Evolutionary conservation across 1,139 yeast genomes (phyloP), one percentile per base, ranked within the genome.

Genomic region (Spathaspora sp.): DNA sequence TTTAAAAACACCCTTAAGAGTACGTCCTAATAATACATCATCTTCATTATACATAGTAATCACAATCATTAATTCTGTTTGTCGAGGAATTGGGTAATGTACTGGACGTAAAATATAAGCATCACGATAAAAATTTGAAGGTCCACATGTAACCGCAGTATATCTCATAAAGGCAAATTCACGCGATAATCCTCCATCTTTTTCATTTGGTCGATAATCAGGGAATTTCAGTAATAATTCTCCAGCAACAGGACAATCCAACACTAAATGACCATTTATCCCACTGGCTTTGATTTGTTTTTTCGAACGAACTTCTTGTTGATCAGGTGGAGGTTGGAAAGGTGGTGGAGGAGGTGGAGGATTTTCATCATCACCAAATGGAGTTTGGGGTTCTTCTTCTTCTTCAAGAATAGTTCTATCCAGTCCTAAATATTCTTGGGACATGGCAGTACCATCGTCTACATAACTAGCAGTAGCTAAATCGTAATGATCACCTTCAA

Each of bases 21-120:
- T 74, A 44, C 76, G 61, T 1, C 78, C 80, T 48, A 74, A 65
- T 40, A 74, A 61, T 24, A 74, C 60, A 51, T 74, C 80, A 54
- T 74, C 78, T 57, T 74, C 80, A 52, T 74, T 74, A 55, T 74
- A 74, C 80, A 74, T 74, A 43, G 80, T 74, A 38, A 74, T 58
- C 15, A 73, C 78, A 37, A 74, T 66, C 78, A 74, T 71, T 56
- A 74, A 54, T 48, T 74, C 80, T 1, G 80, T 74, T 49, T 70
- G 68, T 53, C 80, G 62, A 10, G 74, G 74, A 50, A 64, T 65
- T 1, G 77, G 77, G 53, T 74, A 74, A 56, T 74, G 78, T 13
- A 72, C 70, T 1, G 77, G 79, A 49, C 80, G 62, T 49, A 74
- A 63, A 44, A 72, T 70, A 55, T 72, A 74, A 1, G 76, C 77